Base-by-base conservation (phyloP, 345 rosid species). In the Crucihimalaya himalaica region DNA sequence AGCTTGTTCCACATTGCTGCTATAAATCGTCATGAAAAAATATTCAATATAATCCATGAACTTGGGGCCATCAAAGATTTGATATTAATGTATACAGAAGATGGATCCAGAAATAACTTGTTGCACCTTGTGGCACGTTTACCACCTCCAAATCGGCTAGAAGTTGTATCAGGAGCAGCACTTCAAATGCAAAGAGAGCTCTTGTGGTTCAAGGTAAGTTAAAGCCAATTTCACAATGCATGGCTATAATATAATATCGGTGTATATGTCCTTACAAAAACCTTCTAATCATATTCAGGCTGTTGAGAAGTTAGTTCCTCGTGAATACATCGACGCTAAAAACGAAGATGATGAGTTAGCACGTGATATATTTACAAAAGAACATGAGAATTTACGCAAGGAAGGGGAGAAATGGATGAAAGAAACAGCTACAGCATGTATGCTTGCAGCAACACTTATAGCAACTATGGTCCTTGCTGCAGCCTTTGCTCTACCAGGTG, bases 331-430 rank as follows among this genome's bases (percentile, higher is more conserved):
- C 21, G 29, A 55, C n/a, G 3, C 21, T 3, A 55, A 55, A 3
- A 55, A 55, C n/a, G 29, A 4, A 0, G 14, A 55, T 3, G 39
- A 35, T 0, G 7, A 55, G n/a, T 21, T 55, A 0, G 61, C 61
- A 0, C 39, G 29, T 0, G 61, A 15, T 5, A 20, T 55, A 13
- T 55, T 55, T 55, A 55, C 39, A 1, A 29, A 29, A 3, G 39
- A 0, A n/a, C 61, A 55, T 12, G n/a, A 29, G 8, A 13, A 55
- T 1, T 29, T 55, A 29, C 61, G 40, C 1, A 55, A 29, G 29
- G 61, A 65, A 15, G 84, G 81, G 18, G 81, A 81, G 70, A 70
- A 78, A 10, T 78, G 79, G 84, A 81, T 81, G 84, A 78, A 78
- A 32, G 75, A 52, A 34, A 81, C 77, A 0, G 80, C 80, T 5